Evolutionary conservation across 148 eudicot species (phyloP).

Genomic region (Rhododendron ovatum): DNA sequence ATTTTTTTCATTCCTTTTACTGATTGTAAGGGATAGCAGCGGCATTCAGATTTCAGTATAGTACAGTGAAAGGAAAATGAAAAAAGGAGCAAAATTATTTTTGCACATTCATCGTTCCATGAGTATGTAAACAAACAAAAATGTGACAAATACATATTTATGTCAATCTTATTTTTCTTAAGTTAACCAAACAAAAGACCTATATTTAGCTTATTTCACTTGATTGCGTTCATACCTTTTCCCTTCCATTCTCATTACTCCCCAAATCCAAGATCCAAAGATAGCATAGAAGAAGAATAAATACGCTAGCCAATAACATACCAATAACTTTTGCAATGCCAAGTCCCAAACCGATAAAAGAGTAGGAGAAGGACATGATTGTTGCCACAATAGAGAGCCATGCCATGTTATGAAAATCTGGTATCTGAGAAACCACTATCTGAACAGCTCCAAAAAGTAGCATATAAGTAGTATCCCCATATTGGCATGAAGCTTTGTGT

Average conservation of each 20-base stretch:
- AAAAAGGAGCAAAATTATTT: not conserved
- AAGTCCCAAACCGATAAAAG: conserved; percentile 52
- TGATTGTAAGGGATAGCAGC: not conserved
- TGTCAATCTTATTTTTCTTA: not conserved
- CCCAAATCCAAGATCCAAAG: not conserved
- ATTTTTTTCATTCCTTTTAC: not conserved
- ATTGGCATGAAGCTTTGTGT: conserved; percentile 42
- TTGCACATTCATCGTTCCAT: not conserved
- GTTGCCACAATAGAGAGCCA: conserved; percentile 66
- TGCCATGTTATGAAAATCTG: conserved; percentile 63
- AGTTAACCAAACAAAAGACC: not conserved
- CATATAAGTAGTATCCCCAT: conserved; percentile 37
- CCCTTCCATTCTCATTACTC: not conserved
- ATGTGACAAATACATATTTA: not conserved
- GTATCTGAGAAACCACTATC: conserved; percentile 55
- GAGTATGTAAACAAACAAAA: not conserved
- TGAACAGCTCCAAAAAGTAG: conserved; percentile 54
- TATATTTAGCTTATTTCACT: not conserved
- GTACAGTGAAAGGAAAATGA: too few relatives aligned
- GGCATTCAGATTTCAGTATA: not conserved
- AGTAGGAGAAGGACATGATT: conserved; percentile 59
- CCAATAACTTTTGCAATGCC: conserved; percentile 61
- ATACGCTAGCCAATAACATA: not conserved
- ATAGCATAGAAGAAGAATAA: not conserved
- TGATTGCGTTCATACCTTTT: not conserved